Percentiles rank a stretch among this genome's conserved stretches.
phyloP scores from a whole-genome alignment of 2,329 filamentous ascomycete species.

The Monosporascus ibericus region DNA sequence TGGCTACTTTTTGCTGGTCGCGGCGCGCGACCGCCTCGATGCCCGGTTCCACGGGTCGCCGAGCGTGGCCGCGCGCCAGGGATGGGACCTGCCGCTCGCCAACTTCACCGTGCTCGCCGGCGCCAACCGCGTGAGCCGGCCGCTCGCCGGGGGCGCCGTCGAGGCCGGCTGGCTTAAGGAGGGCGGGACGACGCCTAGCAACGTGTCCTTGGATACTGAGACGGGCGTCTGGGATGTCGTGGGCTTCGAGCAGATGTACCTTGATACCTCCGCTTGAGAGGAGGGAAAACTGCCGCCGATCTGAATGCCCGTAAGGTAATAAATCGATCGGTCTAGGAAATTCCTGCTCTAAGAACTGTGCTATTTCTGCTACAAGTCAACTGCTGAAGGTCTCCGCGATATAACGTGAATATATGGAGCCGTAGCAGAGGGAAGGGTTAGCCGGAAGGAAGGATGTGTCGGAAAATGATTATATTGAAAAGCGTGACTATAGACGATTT shows the following conservation, averaged over 20 bases:
- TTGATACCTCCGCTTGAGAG: constrained; percentile 6
- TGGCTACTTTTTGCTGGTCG: constrained; percentile 63
- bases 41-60: constrained; percentile 59
- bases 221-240: constrained; percentile 22
- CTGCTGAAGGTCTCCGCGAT: too few species aligned
- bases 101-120: constrained; percentile 63
- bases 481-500: too few species aligned
- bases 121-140: constrained; percentile 48
- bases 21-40: constrained; percentile 50
- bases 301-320: too few species aligned
- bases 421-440: too few species aligned
- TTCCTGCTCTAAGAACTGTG: too few species aligned
- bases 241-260: constrained; percentile 25
- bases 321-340: too few species aligned
- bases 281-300: too few species aligned
- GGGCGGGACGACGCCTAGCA: constrained; percentile 33
- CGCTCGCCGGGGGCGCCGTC: constrained; percentile 34
- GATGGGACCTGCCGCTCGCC: constrained; percentile 59
- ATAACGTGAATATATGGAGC: too few species aligned
- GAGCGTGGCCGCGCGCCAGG: constrained; percentile 52
- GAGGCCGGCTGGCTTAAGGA: constrained; percentile 51
- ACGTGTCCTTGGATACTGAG: constrained; percentile 45
- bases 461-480: too few species aligned
- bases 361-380: too few species aligned
- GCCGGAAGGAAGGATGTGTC: too few species aligned